Base-by-base conservation (phyloP, 1,284 basidiomycete species). In the Leccinum solheimii region DNA sequence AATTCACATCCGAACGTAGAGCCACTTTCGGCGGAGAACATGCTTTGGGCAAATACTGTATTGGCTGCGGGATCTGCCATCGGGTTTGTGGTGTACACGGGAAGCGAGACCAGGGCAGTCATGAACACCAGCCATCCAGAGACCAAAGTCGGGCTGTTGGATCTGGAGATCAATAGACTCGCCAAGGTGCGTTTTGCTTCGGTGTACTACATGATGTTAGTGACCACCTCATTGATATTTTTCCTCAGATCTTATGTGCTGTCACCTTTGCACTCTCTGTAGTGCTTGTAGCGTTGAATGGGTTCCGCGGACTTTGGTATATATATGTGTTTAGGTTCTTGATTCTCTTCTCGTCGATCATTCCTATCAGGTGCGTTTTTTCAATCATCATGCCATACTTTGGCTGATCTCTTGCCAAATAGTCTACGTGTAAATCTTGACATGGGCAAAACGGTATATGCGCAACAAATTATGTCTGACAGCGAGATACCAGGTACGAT, bases 371-470 rank as follows among this genome's bases (percentile, higher is more conserved):
- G 95, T 94, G 55, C 64, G 88, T 76, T 27, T 21, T 19, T 32
- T 26, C 14, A 8, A 26, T 16, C 10, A 2, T 21, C 10, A 57
- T 13, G 3, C 43, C 26, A 43, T 21, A 49, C 50, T 40, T 57
- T 48, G 14, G 21, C 51, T 50, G n/a, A 30, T 7, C n/a, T 67
- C 59, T 30, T 61, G 6, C 1, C 3, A 11, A 11, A 57, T 62
- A 98, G 95, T 82, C 80, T 99, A 57, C 92, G 97, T 27, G 97
- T 99, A 63, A 99, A 99, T 70, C 83, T 99, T 56, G 97, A 99
- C 75, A 98, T 99, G 96, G 97, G 97, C 63, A 99, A 99, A 80
- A 98, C 96, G 0, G 93, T 98, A 49, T 99, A 99, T 70, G 94
- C 95, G 0, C 88, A 92, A 53, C 93, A 97, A 69, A 99, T 99